Conservation (phyloP, 371 early-diverging fungal genomes). For the Haplosporangium sp. region DNA sequence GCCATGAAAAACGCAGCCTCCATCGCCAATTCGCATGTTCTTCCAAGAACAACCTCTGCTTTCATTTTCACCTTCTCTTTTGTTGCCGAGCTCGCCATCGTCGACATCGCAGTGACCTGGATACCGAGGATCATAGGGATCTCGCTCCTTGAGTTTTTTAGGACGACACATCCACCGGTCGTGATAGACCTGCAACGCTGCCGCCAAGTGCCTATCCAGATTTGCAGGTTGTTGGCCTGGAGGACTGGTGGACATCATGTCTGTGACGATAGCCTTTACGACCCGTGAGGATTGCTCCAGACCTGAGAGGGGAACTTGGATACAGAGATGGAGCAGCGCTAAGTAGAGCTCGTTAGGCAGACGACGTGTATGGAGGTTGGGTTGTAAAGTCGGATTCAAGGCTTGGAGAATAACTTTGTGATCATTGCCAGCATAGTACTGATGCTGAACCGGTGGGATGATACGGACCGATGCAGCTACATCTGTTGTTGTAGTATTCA, state of each 20-base stretch:
- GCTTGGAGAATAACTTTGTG: slow-evolving; percentile 13
- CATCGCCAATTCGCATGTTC: background rate
- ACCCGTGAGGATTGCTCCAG: slow-evolving; percentile 15
- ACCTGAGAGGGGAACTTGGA: slow-evolving; percentile 25
- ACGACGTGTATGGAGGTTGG: slow-evolving; percentile 17
- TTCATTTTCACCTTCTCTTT: background rate
- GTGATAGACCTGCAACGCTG: slow-evolving; percentile 38
- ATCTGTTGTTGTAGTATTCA: background rate
- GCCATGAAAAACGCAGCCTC: slow-evolving; percentile 22
- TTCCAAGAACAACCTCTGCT: background rate
- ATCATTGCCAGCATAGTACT: no score
- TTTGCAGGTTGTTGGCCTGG: slow-evolving; percentile 26
- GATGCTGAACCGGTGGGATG: background rate
- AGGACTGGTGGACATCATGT: slow-evolving; percentile 23
- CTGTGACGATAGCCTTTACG: slow-evolving; percentile 35
- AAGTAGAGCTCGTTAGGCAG: slow-evolving; percentile 42
- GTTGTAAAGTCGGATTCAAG: slow-evolving; percentile 18
- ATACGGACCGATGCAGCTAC: background rate
- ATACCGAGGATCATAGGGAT: background rate
- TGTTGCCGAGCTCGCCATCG: background rate
- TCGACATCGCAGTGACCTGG: background rate
- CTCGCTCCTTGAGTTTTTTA: slow-evolving; percentile 15
- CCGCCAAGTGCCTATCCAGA: slow-evolving; percentile 42
- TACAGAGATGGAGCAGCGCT: slow-evolving; percentile 42
- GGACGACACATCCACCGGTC: slow-evolving; percentile 42